phyloP scores from a whole-genome alignment of 768 basidiomycete genomes.

The Agaricus sinodeliciosus region DNA sequence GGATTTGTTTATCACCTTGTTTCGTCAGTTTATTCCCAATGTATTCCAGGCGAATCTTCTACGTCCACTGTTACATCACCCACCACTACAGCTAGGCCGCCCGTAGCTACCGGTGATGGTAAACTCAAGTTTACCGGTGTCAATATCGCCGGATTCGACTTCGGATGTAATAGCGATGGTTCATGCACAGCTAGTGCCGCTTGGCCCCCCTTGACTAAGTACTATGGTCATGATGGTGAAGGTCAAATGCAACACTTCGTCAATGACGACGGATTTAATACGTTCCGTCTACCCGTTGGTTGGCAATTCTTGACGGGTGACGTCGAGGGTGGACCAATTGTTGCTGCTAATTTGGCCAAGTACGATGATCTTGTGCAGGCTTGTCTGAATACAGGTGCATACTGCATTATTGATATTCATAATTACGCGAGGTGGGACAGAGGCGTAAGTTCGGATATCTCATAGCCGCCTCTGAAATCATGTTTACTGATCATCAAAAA shows the following conservation, averaged over 20 bases:
- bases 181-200: constrained; percentile 31
- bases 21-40: constrained; percentile 26
- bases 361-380: constrained; percentile 48
- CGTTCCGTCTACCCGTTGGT: constrained; percentile 53
- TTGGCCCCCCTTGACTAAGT: constrained; percentile 38
- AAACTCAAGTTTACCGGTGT: constrained; percentile 35
- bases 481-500: not conserved
- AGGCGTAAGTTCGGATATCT: constrained; percentile 18
- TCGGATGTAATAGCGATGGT: constrained; percentile 42
- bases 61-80: constrained; percentile 10
- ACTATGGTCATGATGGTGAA: constrained; percentile 36
- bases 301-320: constrained; percentile 49
- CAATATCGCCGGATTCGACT: constrained; percentile 53
- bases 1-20: not conserved
- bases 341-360: constrained; percentile 35
- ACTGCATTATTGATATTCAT: constrained; percentile 52
- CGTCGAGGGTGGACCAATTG: constrained; percentile 31
- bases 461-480: not conserved
- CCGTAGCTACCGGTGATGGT: constrained; percentile 21
- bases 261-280: constrained; percentile 44
- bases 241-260: constrained; percentile 63
- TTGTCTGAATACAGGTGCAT: constrained; percentile 42
- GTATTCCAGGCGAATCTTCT: constrained; percentile 20
- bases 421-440: constrained; percentile 56
- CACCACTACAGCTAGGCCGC: constrained; percentile 9